These are phyloP conservation scores for Mayamaea pseudoterrestris DNA, from an alignment of 108 stramenopile species.

Conservation along the genomic window DNA sequence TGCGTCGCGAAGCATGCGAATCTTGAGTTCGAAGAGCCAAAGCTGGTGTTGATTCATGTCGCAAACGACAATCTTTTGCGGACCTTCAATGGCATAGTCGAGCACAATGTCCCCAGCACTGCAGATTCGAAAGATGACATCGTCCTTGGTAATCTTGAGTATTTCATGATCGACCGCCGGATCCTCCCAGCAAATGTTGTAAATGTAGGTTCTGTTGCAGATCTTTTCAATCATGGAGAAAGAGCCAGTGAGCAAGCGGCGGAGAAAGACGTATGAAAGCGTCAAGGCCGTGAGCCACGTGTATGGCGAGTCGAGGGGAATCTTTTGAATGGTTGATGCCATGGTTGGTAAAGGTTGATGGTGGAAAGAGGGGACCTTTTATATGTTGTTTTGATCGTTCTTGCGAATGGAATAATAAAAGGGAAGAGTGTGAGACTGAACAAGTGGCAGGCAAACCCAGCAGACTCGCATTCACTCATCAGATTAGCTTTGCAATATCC, in stretches of 20 bases:
- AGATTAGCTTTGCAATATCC: too few relatives aligned
- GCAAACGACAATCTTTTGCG: slow-evolving; percentile 42
- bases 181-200: slow-evolving; percentile 62
- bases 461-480: too few relatives aligned
- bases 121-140: slow-evolving; percentile 52
- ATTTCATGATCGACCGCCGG: slow-evolving; percentile 45
- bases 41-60: slow-evolving; percentile 55
- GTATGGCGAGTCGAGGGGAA: too few relatives aligned
- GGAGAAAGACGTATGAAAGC: too few relatives aligned
- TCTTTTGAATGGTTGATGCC: too few relatives aligned
- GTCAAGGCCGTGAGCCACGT: too few relatives aligned
- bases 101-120: slow-evolving; percentile 44
- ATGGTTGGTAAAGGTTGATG: too few relatives aligned
- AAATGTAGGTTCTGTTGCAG: slow-evolving; percentile 49
- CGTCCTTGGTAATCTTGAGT: slow-evolving; percentile 28
- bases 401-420: too few relatives aligned
- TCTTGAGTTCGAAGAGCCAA: slow-evolving; percentile 50
- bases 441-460: too few relatives aligned
- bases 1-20: slow-evolving; percentile 42
- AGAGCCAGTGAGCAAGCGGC: not conserved
- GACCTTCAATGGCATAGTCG: slow-evolving; percentile 52
- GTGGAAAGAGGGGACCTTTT: too few relatives aligned
- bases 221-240: slow-evolving; percentile 37
- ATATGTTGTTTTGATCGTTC: too few relatives aligned
- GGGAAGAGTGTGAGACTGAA: too few relatives aligned